Conservation (phyloP, 495 filamentous ascomycete genomes). For the Acidiella bohemica region DNA sequence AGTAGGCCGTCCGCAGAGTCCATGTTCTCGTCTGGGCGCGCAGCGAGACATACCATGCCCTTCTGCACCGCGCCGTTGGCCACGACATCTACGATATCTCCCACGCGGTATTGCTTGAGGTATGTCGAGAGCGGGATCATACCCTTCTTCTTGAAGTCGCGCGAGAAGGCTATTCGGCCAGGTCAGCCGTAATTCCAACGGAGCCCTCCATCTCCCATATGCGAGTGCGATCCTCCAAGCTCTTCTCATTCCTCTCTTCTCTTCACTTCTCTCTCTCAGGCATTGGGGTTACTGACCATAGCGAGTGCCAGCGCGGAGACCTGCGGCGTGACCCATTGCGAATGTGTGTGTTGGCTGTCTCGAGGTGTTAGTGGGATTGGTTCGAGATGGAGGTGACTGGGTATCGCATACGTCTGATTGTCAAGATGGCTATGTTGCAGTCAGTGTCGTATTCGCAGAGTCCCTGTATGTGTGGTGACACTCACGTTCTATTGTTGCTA, state of each 20-base stretch:
- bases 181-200: conserved; percentile 3
- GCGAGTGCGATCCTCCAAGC: too few species aligned
- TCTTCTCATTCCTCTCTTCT: neutral
- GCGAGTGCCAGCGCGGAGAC: conserved; percentile 88
- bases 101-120: conserved; percentile 87
- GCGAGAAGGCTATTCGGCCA: conserved; percentile 49
- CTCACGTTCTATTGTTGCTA: too few species aligned
- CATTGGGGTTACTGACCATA: conserved; percentile 26
- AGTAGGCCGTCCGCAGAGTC: neutral
- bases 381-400: neutral
- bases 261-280: neutral
- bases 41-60: conserved; percentile 49
- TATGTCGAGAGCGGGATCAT: conserved; percentile 82
- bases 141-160: conserved; percentile 86
- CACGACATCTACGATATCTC: conserved; percentile 94
- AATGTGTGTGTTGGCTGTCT: conserved; percentile 15
- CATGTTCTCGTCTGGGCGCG: neutral
- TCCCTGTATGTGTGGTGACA: too few species aligned
- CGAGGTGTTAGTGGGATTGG: conserved; percentile 1
- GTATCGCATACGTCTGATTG: conserved; percentile 9
- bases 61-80: conserved; percentile 97
- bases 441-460: neutral
- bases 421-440: neutral
- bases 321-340: conserved; percentile 90
- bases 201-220: too few species aligned